Base-by-base conservation (phyloP, 2,329 filamentous ascomycete genomes). In the Tolypocladium pustulatum region DNA sequence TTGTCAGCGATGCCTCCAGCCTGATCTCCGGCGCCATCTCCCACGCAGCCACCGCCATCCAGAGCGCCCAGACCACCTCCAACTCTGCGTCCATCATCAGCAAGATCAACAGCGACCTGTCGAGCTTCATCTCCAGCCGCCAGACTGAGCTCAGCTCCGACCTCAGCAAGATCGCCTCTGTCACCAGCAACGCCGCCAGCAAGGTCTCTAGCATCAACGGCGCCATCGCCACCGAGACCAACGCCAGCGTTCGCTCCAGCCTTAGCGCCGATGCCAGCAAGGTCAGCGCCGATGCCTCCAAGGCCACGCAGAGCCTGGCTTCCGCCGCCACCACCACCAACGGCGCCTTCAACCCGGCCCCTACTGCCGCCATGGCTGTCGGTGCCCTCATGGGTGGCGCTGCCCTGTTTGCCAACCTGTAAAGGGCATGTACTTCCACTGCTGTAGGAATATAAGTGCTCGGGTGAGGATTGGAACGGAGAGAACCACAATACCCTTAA, bases 351-450 rank as follows among this genome's bases (percentile, higher is more conserved):
- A 68, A 63, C 9, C 71, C 71, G 8, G 70, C 66, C 58, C 72
- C 71, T 61, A 78, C 76, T 20, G 78, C 70, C 34, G 76, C 72
- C 34, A 63, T 79, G 49, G 77, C 73, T 25, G 67, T 80, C 54
- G 77, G 77, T 37, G 77, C 76, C 30, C 69, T 80, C 59, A 67
- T 79, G 55, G 78, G 77, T 30, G 78, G 77, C 64, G 76, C 74
- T 3, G 78, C 75, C 56, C 59, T 78, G 56, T 62, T 78, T 54
- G 72, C 67, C 65, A 78, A 78, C 70, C 59, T 79, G 65, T 80
- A 77, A 72, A 64, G 4, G 30, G 52, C 17, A 12, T 34, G 4
- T 32, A 13, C n/a, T 41, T 37, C 25, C 7, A 5, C 46, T 32
- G 2, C 49, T 12, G 17, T 13, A 30, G 17, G 49, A 32, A 13